phyloP scores from a whole-genome alignment of 768 basidiomycete species.

The Piloderma croceum region DNA sequence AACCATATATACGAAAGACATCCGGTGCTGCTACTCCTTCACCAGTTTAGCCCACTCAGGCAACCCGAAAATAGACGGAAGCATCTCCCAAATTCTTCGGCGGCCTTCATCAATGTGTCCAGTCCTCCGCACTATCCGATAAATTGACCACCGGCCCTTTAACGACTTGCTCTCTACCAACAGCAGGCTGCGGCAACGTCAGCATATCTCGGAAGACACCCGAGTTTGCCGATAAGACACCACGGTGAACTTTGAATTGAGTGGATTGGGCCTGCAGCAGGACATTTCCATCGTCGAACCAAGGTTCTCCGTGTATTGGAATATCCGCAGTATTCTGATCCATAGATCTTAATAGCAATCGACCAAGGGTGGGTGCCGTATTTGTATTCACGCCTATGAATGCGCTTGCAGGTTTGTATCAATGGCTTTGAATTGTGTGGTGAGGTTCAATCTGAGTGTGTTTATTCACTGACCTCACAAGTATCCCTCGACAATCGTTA shows the following conservation, averaged over 20 bases:
- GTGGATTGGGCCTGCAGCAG: conserved; percentile 13
- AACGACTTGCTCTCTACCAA: conserved; percentile 7
- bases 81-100: conserved; percentile 7
- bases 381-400: no score
- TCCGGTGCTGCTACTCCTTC: no score
- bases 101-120: conserved; percentile 2
- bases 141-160: conserved; percentile 12
- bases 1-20: no score
- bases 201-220: conserved; percentile 37
- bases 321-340: no score
- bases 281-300: conserved; percentile 17
- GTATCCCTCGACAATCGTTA: no score
- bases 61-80: conserved; percentile 8
- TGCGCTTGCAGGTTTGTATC: no score
- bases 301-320: conserved; percentile 15
- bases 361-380: no score
- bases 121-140: conserved; percentile 5
- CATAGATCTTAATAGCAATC: no score
- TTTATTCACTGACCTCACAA: no score
- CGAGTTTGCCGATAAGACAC: conserved; percentile 29
- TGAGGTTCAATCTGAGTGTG: no score
- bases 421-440: no score
- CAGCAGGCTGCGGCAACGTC: conserved; percentile 23
- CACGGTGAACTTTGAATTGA: conserved; percentile 32
- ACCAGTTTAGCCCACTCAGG: conserved; percentile 9